Evolutionary conservation across 805 yeast genomes (phyloP).

Genomic region (Zygotorulaspora sp.): DNA sequence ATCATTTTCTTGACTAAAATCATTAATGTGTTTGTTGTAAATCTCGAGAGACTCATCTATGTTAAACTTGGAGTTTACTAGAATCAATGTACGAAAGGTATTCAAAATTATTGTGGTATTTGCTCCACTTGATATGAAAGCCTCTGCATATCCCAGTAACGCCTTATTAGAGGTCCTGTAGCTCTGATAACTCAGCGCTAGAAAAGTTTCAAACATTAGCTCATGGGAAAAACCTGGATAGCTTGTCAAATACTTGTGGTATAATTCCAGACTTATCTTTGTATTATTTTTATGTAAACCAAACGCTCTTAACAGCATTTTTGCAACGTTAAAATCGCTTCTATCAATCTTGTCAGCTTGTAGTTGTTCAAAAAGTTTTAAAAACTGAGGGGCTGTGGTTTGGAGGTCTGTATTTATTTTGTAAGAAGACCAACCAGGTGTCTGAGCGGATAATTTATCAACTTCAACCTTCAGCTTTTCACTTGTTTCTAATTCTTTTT

Average conservation of each 20-base stretch:
- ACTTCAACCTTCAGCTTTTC: conserved; percentile 6
- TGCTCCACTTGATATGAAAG: conserved; percentile 29
- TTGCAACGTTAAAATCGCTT: conserved; percentile 26
- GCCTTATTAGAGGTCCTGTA: conserved; percentile 32
- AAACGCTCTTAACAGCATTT: conserved; percentile 17
- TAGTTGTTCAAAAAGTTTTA: conserved; percentile 25
- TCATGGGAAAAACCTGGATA: conserved; percentile 40
- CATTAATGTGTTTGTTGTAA: conserved; percentile 44
- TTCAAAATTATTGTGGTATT: conserved; percentile 31
- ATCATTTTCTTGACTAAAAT: conserved; percentile 35
- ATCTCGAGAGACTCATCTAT: conserved; percentile 39
- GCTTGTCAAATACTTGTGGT: conserved; percentile 38
- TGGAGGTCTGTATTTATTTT: not conserved
- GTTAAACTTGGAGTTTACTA: conserved; percentile 40
- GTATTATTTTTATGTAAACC: conserved; percentile 21
- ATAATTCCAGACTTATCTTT: conserved; percentile 36
- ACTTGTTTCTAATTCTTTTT: conserved; percentile 17
- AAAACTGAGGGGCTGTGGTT: conserved; percentile 10
- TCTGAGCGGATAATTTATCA: conserved; percentile 3
- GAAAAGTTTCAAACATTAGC: conserved; percentile 40
- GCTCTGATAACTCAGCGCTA: conserved; percentile 40
- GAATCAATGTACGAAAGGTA: conserved; percentile 39
- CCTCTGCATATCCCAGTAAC: conserved; percentile 39
- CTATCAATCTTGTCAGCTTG: conserved; percentile 35
- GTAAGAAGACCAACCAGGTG: conserved; percentile 3